phyloP scores from a whole-genome alignment of 1,284 basidiomycete genomes.

The Lignosus rhinocerotis region DNA sequence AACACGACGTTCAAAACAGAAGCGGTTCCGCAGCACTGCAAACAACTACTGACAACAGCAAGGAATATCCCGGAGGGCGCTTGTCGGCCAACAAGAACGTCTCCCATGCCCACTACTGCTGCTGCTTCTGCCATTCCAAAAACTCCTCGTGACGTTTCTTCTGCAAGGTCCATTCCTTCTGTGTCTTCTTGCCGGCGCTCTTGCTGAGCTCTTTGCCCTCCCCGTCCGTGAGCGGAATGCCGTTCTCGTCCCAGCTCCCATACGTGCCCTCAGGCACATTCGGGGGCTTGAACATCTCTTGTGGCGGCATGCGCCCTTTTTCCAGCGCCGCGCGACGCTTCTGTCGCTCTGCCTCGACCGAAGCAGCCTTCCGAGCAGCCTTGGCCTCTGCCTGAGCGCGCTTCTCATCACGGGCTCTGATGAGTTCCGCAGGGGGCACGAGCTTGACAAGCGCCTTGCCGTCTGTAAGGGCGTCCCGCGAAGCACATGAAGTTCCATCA shows the following conservation, averaged over 20 bases:
- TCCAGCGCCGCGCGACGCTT: slow-evolving; percentile 86
- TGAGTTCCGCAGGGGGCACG: slow-evolving; percentile 81
- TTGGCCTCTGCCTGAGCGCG: slow-evolving; percentile 77
- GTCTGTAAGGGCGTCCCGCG: slow-evolving; percentile 48
- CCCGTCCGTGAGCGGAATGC: slow-evolving; percentile 82
- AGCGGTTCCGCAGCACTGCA: no score
- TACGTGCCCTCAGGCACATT: slow-evolving; percentile 71
- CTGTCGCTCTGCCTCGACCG: slow-evolving; percentile 69
- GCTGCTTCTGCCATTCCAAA: slow-evolving; percentile 56
- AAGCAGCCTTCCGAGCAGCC: slow-evolving; percentile 78
- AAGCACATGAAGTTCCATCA: neutral
- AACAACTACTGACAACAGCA: no score
- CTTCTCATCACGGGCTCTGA: slow-evolving; percentile 89
- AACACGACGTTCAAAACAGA: no score
- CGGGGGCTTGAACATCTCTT: slow-evolving; percentile 85
- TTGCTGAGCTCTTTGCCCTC: slow-evolving; percentile 89
- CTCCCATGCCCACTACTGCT: slow-evolving; percentile 18
- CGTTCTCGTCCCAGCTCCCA: slow-evolving; percentile 81
- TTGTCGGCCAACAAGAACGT: no score
- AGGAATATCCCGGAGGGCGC: no score
- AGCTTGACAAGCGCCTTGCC: slow-evolving; percentile 96
- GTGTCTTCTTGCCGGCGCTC: slow-evolving; percentile 76
- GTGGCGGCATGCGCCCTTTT: slow-evolving; percentile 77
- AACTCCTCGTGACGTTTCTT: slow-evolving; percentile 80
- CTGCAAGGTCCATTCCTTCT: slow-evolving; percentile 81